Base-by-base conservation (phyloP, 2,329 filamentous ascomycete species). In the Monosporascus sp. region DNA sequence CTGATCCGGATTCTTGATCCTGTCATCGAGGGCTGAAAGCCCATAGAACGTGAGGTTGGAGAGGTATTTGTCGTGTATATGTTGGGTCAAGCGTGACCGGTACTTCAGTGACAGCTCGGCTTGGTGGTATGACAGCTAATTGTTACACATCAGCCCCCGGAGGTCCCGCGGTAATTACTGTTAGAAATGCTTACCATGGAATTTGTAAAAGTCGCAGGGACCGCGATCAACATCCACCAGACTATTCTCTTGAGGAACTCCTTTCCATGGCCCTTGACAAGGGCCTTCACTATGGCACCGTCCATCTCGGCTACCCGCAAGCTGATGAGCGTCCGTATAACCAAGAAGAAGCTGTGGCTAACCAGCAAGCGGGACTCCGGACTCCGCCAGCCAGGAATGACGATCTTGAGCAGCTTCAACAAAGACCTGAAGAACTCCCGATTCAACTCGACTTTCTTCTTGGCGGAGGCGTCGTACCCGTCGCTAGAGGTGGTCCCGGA, bases 21-120 rank as follows among this genome's bases (percentile, higher is more conserved):
- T 85, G 69, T 99, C 94, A 65, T 99, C 94, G 37, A 99, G 79
- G 0, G 94, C 91, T 1, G 92, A 95, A 50, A 99, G 88, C 3
- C 91, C 92, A 70, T 99, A 99, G 70, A 97, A 99, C 1, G 93
- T 97, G 82, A 99, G 88, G 55, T 96, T 89, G n/a, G 89, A 92
- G 15, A 99, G 81, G 70, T 99, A 99, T 69, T 92, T 90, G 69
- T 95, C 89, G 74, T 99, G 94, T 49, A 99, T 94, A 68, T 92
- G 79, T 65, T 94, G 88, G n/a, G 94, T 99, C 37, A 99, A 79
- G 46, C 94, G 85, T 40, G 92, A 93, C 57, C 94, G 87, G 71
- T 99, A 99, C 66, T 93, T 89, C 31, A 99, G 78, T 0, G 93
- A 91, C 44, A 99, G 82, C 69, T 95, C 91, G 66, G 92, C 95